phyloP scores from a whole-genome alignment of 441 rosid species.

The Manihot esculenta region DNA sequence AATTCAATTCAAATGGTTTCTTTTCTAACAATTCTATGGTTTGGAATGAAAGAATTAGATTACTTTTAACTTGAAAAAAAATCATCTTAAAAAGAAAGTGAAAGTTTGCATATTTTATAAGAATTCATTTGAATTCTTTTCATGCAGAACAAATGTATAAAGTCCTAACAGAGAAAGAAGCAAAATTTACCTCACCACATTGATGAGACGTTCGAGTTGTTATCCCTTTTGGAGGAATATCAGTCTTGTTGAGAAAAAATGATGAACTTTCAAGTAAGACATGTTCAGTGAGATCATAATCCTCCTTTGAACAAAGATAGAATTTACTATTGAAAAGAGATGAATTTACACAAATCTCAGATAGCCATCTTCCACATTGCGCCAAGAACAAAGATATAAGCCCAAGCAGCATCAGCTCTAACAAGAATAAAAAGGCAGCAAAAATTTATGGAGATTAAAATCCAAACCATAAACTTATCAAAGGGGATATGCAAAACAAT shows the following conservation, averaged over 20 bases:
- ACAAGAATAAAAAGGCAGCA: slow-evolving; percentile 12
- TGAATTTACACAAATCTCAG: slow-evolving; percentile 85
- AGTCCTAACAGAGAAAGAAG: background rate
- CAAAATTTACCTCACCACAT: slow-evolving; percentile 72
- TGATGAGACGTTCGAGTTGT: slow-evolving; percentile 45
- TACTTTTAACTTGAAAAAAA: no score
- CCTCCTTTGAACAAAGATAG: slow-evolving; percentile 75
- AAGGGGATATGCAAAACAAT: no score
- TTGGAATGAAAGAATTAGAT: no score
- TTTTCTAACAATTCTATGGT: no score
- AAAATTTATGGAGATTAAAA: slow-evolving; percentile 20
- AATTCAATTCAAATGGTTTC: no score
- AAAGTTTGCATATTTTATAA: no score
- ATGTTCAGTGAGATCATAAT: slow-evolving; percentile 42
- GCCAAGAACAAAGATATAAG: slow-evolving; percentile 88
- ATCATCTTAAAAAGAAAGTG: no score
- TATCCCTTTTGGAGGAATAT: slow-evolving; percentile 54
- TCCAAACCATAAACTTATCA: no score
- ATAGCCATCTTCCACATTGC: slow-evolving; percentile 89
- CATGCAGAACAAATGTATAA: no score
- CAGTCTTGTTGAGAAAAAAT: slow-evolving; percentile 44
- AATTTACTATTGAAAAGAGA: slow-evolving; percentile 85
- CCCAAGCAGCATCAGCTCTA: slow-evolving; percentile 98
- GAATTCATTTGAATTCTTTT: no score
- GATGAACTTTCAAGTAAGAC: slow-evolving; percentile 36